Conservation (phyloP, 352 stramenopile genomes). For the Phytophthora megakarya region DNA sequence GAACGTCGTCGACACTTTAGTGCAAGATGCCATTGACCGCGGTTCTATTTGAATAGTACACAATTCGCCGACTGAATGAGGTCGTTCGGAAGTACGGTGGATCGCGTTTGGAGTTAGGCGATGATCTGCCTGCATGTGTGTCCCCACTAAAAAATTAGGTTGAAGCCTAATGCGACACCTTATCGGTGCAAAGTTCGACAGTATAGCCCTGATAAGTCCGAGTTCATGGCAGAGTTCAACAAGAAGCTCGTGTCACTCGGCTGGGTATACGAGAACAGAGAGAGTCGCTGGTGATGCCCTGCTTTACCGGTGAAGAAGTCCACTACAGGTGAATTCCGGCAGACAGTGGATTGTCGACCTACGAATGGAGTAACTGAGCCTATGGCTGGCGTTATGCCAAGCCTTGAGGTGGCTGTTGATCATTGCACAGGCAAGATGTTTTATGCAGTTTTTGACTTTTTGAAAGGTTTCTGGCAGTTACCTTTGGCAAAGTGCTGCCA, state of each 20-base stretch:
- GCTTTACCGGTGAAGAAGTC: neutral
- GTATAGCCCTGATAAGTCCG: slow-evolving; percentile 11
- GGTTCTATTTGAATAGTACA: no score
- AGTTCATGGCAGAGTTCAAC: slow-evolving; percentile 7
- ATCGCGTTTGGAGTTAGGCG: neutral
- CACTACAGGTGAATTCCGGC: slow-evolving; percentile 2
- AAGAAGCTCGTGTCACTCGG: neutral
- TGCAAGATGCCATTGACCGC: no score
- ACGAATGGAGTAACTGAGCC: neutral
- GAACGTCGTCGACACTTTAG: no score
- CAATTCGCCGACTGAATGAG: neutral
- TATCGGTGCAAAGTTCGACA: slow-evolving; percentile 3
- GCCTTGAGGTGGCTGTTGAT: neutral
- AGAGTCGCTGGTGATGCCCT: slow-evolving; percentile 1
- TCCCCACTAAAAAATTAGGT: neutral
- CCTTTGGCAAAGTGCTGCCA: no score
- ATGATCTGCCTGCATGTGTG: neutral
- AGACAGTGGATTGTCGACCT: slow-evolving; percentile 4
- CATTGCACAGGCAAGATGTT: slow-evolving; percentile 1
- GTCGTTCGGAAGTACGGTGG: neutral
- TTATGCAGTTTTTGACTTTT: neutral
- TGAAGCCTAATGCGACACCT: neutral
- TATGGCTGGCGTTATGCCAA: slow-evolving; percentile 1
- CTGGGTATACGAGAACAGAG: slow-evolving; percentile 11
- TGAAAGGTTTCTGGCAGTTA: no score